Conservation (phyloP, 2,329 filamentous ascomycete species). For the Didymella arachidicola region DNA sequence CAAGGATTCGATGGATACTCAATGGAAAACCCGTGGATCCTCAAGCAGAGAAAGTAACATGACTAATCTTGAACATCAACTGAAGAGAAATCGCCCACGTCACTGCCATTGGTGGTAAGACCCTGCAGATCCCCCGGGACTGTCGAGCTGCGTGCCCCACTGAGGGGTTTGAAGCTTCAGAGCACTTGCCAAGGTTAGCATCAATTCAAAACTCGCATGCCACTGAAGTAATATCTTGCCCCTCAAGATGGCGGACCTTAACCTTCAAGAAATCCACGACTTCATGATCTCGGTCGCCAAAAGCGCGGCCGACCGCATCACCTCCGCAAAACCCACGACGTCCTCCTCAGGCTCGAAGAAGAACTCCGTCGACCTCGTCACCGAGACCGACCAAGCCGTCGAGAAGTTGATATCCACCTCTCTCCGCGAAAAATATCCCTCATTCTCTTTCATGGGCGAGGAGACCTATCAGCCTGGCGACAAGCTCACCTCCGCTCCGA, state of each 20-base stretch:
- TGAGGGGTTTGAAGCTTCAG: constrained; percentile 20
- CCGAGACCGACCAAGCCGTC: constrained; percentile 69
- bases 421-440: constrained; percentile 61
- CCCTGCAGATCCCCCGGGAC: constrained; percentile 18
- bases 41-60: neutral
- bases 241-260: constrained; percentile 45
- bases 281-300: constrained; percentile 57
- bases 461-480: constrained; percentile 74
- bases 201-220: constrained; percentile 1
- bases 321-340: constrained; percentile 54
- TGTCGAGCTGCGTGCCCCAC: constrained; percentile 15
- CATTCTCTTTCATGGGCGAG: constrained; percentile 58
- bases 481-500: constrained; percentile 70
- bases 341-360: constrained; percentile 56
- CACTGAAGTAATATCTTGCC: neutral
- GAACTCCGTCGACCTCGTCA: constrained; percentile 68
- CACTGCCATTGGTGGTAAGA: constrained; percentile 3
- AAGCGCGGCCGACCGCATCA: constrained; percentile 57
- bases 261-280: constrained; percentile 59
- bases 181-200: constrained; percentile 1
- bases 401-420: constrained; percentile 64
- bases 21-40: neutral
- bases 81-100: neutral
- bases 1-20: neutral
- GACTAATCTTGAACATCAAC: neutral